These are phyloP conservation scores for Rosellinia necatrix DNA, from an alignment of 2,329 filamentous ascomycete species.

Conservation along the genomic window DNA sequence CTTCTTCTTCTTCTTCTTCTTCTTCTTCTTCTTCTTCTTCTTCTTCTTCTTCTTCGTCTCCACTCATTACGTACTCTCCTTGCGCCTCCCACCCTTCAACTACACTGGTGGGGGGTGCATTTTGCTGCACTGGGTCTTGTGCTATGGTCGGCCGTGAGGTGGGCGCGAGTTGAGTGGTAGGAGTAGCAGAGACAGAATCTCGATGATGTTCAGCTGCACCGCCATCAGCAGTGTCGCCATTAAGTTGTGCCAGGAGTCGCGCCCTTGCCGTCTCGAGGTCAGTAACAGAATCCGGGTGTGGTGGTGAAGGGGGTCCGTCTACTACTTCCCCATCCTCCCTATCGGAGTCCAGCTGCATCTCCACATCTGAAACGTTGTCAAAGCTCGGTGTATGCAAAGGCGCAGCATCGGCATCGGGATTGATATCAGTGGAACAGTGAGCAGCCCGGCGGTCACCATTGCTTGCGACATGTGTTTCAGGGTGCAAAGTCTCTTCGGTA, in stretches of 20 bases:
- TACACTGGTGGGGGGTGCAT: too few species aligned
- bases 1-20: conserved; percentile 32
- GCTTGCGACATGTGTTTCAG: neutral
- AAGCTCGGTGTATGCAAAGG: conserved; percentile 50
- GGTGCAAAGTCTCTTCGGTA: neutral
- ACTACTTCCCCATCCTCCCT: conserved; percentile 46
- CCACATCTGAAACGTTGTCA: conserved; percentile 44
- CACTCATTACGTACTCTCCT: too few species aligned
- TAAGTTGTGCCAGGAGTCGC: conserved; percentile 53
- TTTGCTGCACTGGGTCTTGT: too few species aligned
- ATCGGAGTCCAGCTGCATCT: conserved; percentile 42
- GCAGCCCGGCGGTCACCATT: neutral
- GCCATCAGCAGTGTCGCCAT: conserved; percentile 26
- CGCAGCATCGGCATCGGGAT: conserved; percentile 24
- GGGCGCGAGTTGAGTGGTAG: neutral
- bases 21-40: conserved; percentile 2
- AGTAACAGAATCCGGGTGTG: conserved; percentile 32
- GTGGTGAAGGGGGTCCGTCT: conserved; percentile 35
- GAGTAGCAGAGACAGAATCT: neutral
- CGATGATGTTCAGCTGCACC: neutral
- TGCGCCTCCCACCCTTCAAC: too few species aligned
- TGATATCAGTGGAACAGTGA: conserved; percentile 21
- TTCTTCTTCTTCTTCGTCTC: neutral
- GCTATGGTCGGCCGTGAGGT: neutral
- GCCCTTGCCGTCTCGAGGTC: conserved; percentile 54